Percentiles rank a stretch among this genome's conserved stretches.
Conservation (phyloP, 73 alveolate genomes). For the Paramecium pentaurelia region DNA sequence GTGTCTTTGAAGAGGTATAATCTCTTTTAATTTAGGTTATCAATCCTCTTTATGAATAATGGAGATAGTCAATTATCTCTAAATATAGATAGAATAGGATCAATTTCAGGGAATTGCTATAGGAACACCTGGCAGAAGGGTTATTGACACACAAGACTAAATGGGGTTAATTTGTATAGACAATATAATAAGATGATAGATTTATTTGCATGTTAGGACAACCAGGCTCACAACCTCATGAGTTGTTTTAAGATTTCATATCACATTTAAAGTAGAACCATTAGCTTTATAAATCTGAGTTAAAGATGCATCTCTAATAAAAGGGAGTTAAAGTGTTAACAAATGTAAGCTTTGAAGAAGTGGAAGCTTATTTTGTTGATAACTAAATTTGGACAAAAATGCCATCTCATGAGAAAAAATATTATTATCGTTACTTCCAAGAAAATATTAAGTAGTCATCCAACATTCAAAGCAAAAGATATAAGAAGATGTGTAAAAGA, state of each 20-base stretch:
- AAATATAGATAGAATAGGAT: conserved; percentile 35
- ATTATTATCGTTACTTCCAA: conserved; percentile 20
- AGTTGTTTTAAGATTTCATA: conserved; percentile 26
- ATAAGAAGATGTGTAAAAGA: conserved; percentile 24
- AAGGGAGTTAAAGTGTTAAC: not conserved
- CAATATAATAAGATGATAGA: conserved; percentile 39
- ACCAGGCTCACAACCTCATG: conserved; percentile 43
- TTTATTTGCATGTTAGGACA: conserved; percentile 20
- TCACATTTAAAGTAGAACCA: conserved; percentile 25
- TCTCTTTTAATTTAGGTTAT: not conserved
- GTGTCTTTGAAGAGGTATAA: conserved; percentile 32
- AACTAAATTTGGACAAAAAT: conserved; percentile 11
- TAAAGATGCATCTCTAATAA: not conserved
- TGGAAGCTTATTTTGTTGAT: not conserved
- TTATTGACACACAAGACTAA: conserved; percentile 36
- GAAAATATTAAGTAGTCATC: conserved; percentile 13
- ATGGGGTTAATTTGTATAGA: conserved; percentile 36
- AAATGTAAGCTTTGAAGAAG: conserved; percentile 39
- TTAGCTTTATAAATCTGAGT: not conserved
- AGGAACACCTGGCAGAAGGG: conserved; percentile 31
- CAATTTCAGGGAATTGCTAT: conserved; percentile 25
- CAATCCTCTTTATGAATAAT: conserved; percentile 23
- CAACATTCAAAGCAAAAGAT: not conserved
- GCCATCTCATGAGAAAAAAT: conserved; percentile 39
- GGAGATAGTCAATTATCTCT: conserved; percentile 37